Evolutionary conservation across 257 asterid species (phyloP).

Genomic region (Penstemon eatonii): DNA sequence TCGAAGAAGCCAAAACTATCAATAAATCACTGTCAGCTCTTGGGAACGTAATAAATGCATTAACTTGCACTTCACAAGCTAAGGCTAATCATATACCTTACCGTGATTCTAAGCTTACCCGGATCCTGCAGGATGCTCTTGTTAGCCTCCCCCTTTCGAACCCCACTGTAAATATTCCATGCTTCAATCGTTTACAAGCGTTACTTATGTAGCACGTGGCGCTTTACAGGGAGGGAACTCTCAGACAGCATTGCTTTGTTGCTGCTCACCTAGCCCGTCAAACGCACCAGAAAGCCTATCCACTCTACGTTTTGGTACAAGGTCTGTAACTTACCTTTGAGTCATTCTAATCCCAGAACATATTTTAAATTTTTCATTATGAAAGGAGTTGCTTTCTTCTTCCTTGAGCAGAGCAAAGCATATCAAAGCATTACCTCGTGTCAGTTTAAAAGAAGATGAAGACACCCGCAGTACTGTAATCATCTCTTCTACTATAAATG

Average conservation of each 20-base stretch:
- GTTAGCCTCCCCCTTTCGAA: conserved; percentile 46
- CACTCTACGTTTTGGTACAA: conserved; percentile 84
- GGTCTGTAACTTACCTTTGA: conserved; percentile 40
- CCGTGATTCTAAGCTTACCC: conserved; percentile 86
- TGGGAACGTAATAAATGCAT: conserved; percentile 85
- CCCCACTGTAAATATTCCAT: conserved; percentile 17
- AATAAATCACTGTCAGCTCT: conserved; percentile 84
- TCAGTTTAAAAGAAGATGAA: conserved; percentile 41
- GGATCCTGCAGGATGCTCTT: conserved; percentile 78
- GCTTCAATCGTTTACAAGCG: conserved; percentile 16
- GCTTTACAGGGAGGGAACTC: conserved; percentile 72
- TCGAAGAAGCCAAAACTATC: conserved; percentile 90
- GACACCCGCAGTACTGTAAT: conserved; percentile 31
- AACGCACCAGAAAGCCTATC: conserved; percentile 81
- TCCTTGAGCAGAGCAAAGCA: conserved; percentile 71
- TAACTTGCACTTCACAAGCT: conserved; percentile 54
- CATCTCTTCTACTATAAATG: conserved; percentile 36
- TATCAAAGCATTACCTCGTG: conserved; percentile 56
- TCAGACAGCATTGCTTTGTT: conserved; percentile 77
- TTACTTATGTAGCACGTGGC: conserved; percentile 28
- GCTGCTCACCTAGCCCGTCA: conserved; percentile 89
- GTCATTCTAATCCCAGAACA: neutral
- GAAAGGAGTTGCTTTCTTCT: conserved; percentile 23
- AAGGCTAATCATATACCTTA: conserved; percentile 72
- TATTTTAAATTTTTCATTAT: neutral